phyloP scores from a whole-genome alignment of 768 basidiomycete genomes.

The Hygrophoropsis aurantiaca region DNA sequence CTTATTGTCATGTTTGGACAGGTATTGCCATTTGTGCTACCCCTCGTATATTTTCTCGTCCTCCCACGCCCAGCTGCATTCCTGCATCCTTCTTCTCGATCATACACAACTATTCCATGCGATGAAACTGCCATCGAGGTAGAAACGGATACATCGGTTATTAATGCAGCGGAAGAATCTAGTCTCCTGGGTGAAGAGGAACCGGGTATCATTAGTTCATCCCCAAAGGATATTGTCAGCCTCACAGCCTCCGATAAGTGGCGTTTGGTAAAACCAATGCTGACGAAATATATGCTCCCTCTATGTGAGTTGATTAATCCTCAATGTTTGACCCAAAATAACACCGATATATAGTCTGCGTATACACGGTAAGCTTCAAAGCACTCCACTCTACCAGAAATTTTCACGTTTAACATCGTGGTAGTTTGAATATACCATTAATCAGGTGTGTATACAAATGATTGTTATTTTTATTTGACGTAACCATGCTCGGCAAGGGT shows the following conservation, averaged over 20 bases:
- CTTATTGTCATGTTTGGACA: constrained; percentile 35
- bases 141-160: constrained; percentile 13
- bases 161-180: constrained; percentile 19
- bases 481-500: constrained; percentile 48
- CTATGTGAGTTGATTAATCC: constrained; percentile 58
- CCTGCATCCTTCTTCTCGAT: constrained; percentile 35
- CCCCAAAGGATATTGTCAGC: constrained; percentile 45
- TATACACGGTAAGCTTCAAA: constrained; percentile 52
- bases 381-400: background rate
- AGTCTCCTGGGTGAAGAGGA: constrained; percentile 16
- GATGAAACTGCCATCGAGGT: constrained; percentile 24
- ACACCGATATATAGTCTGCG: constrained; percentile 42
- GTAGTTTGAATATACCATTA: constrained; percentile 92
- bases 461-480: too few species aligned
- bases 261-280: constrained; percentile 73
- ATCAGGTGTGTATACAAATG: constrained; percentile 72
- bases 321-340: constrained; percentile 12
- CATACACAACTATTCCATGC: constrained; percentile 39
- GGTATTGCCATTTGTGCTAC: constrained; percentile 82
- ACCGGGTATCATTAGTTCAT: too few species aligned
- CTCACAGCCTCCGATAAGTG: constrained; percentile 78
- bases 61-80: constrained; percentile 65
- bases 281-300: constrained; percentile 89
- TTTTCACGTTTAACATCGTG: constrained; percentile 20
- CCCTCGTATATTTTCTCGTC: constrained; percentile 72